These are phyloP conservation scores for Tylopilus plumbeoviolaceoides DNA, from an alignment of 768 basidiomycete genomes.

Conservation along the genomic window DNA sequence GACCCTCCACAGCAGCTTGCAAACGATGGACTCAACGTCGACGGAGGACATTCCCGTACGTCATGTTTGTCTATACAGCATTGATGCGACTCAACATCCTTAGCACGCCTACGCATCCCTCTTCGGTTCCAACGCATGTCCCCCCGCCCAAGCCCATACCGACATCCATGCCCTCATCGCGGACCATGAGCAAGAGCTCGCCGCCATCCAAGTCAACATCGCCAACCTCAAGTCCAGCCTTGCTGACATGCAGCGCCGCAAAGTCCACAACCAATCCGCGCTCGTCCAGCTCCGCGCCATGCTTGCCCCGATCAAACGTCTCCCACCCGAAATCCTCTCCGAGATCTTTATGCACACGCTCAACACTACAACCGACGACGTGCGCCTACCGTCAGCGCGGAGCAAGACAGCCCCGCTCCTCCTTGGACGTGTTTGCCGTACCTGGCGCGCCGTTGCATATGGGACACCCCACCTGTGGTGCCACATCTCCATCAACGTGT, in stretches of 20 bases:
- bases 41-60: slow-evolving; percentile 18
- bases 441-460: slow-evolving; percentile 24
- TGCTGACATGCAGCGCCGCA: slow-evolving; percentile 3
- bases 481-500: slow-evolving; percentile 16
- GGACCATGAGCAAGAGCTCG: slow-evolving; percentile 15
- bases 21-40: too few relatives aligned
- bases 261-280: neutral
- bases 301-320: slow-evolving; percentile 21
- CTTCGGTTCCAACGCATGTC: slow-evolving; percentile 15
- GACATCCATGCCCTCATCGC: slow-evolving; percentile 14
- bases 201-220: slow-evolving; percentile 8
- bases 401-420: slow-evolving; percentile 21
- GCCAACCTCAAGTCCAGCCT: slow-evolving; percentile 6
- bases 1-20: slow-evolving; percentile 5
- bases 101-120: slow-evolving; percentile 9
- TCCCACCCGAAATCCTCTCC: slow-evolving; percentile 25
- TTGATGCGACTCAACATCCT: neutral
- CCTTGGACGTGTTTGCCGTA: slow-evolving; percentile 28
- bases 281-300: slow-evolving; percentile 15
- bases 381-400: neutral
- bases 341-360: slow-evolving; percentile 26
- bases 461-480: neutral
- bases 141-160: slow-evolving; percentile 6
- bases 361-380: neutral
- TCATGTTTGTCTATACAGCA: neutral